These are phyloP conservation scores for Dendrocalamus sinicus DNA, from an alignment of 176 grass and related monocot genomes.

Conservation along the genomic window DNA sequence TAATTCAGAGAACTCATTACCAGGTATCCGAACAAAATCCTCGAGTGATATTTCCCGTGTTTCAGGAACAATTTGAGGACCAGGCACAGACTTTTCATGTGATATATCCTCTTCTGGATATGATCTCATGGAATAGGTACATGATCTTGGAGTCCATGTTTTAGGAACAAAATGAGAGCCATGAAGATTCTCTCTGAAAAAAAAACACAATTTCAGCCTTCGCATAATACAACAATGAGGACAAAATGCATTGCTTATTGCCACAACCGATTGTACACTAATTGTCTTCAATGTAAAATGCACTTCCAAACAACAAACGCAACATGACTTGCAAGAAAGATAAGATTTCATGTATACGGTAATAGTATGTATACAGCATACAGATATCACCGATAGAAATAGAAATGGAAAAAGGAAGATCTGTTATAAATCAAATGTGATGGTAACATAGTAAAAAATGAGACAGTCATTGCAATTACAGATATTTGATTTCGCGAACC, in stretches of 20 bases:
- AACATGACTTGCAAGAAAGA: neutral
- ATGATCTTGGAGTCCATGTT: too few species aligned
- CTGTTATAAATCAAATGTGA: constrained; percentile 14
- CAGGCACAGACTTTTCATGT: neutral
- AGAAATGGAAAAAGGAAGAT: neutral
- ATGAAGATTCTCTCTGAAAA: neutral
- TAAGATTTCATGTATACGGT: neutral
- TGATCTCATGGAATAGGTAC: too few species aligned
- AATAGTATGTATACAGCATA: neutral
- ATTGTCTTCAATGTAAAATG: neutral
- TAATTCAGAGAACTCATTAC: neutral
- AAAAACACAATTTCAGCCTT: neutral
- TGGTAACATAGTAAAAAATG: neutral
- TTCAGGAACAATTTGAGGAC: neutral
- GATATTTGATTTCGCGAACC: constrained; percentile 4
- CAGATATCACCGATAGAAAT: too few species aligned
- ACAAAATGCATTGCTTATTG: constrained; percentile 2
- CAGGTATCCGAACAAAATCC: neutral
- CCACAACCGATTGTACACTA: constrained; percentile 4
- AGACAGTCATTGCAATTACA: neutral
- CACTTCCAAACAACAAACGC: neutral
- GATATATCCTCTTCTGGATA: too few species aligned
- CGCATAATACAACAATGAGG: neutral
- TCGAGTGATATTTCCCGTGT: neutral
- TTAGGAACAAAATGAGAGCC: neutral